phyloP scores from a whole-genome alignment of 345 rosid species.

The Murraya koenigii region DNA sequence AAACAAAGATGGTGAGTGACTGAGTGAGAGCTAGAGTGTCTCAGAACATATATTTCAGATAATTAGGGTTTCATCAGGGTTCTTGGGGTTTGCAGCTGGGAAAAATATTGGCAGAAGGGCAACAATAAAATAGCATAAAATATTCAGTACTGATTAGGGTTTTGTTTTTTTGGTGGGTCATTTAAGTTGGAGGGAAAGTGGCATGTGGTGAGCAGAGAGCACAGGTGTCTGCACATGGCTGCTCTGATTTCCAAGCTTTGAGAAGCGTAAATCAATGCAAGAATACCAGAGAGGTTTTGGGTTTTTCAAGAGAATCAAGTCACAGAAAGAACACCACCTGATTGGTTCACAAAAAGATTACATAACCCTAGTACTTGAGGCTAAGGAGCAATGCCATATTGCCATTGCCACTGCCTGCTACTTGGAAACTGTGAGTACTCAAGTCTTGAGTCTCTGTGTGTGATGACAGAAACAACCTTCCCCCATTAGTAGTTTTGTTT shows the following conservation, averaged over 20 bases:
- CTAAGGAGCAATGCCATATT: background rate
- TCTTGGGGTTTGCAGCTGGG: background rate
- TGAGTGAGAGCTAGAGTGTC: background rate
- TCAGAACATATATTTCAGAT: background rate
- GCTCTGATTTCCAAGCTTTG: constrained; percentile 49
- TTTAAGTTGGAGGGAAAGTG: constrained; percentile 24
- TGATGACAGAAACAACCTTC: too few relatives aligned
- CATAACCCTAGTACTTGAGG: constrained; percentile 1
- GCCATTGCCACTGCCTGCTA: too few relatives aligned
- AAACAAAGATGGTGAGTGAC: background rate
- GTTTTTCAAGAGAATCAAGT: constrained; percentile 41
- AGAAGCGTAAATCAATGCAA: constrained; percentile 28
- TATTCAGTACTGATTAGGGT: background rate
- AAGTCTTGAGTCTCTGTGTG: too few relatives aligned
- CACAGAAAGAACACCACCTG: constrained; percentile 22
- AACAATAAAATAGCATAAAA: too few relatives aligned
- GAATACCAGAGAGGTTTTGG: constrained; percentile 28
- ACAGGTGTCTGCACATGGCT: constrained; percentile 59
- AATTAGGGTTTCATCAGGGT: constrained; percentile 13
- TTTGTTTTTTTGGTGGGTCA: constrained; percentile 5
- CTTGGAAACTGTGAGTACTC: too few relatives aligned
- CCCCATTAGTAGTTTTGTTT: too few relatives aligned
- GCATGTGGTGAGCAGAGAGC: constrained; percentile 55
- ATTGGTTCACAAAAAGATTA: constrained; percentile 20
- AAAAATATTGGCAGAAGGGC: too few relatives aligned